Base-by-base conservation (phyloP, 2,329 filamentous ascomycete species). In the Huntiella moniliformis region DNA sequence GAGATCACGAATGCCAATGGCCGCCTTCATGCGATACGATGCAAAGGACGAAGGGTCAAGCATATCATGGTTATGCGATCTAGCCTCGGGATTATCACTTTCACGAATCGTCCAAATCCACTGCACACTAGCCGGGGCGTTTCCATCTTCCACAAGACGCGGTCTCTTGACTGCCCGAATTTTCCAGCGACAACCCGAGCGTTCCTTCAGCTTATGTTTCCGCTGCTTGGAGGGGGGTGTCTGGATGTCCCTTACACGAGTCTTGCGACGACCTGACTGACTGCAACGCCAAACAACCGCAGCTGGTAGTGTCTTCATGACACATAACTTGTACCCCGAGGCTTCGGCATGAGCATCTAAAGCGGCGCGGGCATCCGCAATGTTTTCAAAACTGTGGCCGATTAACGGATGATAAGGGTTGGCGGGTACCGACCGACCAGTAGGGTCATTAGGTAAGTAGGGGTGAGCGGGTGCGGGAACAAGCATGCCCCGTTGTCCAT, bases 41-140 rank as follows among this genome's bases (percentile, higher is more conserved):
- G 47, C 47, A 49, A 49, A 49, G 2, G 44, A 31, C 6, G 47
- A 34, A 3, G 47, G 47, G 16, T 49, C 47, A 12, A 49, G 22
- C 47, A 49, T 49, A 5, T 49, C 44, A 12, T 49, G 47, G 39
- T 49, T 49, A 13, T 49, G 47, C 3, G 35, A 38, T 6, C 47
- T 39, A 10, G 47, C 47, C n/a, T 49, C 47, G 11, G 47, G 44
- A 32, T 49, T 49, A 22, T 49, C 47, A 37, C 44, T 46, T 37
- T 49, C 47, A 17, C 47, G 44, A 12, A 49, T 49, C 3, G 47
- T 49, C 47, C 47, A 49, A 33, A 49, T 49, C 47, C 47, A 49
- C 44, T 49, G 37, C 10, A 49, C 47, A 5, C 40, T 52, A 4
- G 53, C 52, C 38, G 53, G 53, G 0, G 50, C 52, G 16, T 52